Conservation (phyloP, 805 yeast genomes). For the Priceomyces carsonii region DNA sequence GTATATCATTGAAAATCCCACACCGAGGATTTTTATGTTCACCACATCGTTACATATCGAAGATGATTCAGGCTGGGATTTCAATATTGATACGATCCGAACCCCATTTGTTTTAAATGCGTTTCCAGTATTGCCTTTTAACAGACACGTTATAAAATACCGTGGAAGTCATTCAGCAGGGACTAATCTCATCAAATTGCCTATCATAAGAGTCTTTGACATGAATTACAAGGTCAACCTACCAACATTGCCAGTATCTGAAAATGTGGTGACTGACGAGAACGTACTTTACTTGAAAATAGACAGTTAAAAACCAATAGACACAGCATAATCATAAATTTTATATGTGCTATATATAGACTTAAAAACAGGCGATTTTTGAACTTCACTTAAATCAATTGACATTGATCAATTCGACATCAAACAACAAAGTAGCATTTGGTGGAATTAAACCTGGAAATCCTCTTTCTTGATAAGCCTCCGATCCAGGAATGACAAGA, state of each 20-base stretch:
- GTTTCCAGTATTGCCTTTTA: conserved; percentile 63
- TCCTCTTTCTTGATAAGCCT: conserved; percentile 93
- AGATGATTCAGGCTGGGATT: conserved; percentile 25
- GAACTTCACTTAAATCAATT: conserved; percentile 32
- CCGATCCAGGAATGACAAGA: conserved; percentile 87
- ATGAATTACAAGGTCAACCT: conserved; percentile 65
- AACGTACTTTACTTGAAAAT: conserved; percentile 17
- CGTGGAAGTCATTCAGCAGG: conserved; percentile 14
- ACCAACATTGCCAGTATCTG: conserved; percentile 36
- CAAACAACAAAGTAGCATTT: conserved; percentile 87
- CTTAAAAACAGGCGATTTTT: not conserved
- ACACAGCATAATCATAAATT: too few species aligned
- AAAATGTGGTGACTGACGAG: conserved; percentile 16
- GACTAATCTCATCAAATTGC: conserved; percentile 40
- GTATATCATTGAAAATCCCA: conserved; percentile 73
- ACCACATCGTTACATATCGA: conserved; percentile 41
- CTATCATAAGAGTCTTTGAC: conserved; percentile 66
- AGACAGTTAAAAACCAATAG: not conserved
- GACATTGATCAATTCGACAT: conserved; percentile 69
- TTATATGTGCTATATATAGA: not conserved
- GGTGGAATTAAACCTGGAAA: conserved; percentile 98
- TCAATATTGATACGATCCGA: conserved; percentile 23
- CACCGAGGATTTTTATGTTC: conserved; percentile 67
- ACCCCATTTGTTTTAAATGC: conserved; percentile 31
- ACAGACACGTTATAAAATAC: conserved; percentile 46